Evolutionary conservation across 176 grass and related monocot genomes (phyloP).

Genomic region (Raddia distichophylla): DNA sequence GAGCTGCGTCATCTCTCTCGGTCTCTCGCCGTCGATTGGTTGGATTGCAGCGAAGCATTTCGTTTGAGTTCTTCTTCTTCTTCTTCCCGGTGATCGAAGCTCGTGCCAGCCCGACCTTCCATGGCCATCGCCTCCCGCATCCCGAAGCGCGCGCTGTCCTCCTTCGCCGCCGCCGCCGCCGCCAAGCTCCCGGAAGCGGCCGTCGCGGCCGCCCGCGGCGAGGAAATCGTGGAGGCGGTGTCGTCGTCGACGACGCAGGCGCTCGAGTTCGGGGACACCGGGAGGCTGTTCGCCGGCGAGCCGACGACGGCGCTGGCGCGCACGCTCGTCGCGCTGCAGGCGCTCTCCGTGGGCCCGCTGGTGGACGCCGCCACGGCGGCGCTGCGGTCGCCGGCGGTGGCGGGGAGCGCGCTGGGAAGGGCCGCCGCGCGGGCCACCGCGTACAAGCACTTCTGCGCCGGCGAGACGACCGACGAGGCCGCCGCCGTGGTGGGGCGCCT

Average conservation of each 20-base stretch:
- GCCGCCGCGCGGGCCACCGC: conserved; percentile 64
- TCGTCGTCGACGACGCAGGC: not conserved
- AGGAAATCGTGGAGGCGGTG: conserved; percentile 15
- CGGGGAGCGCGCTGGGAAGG: conserved; percentile 39
- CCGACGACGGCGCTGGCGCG: conserved; percentile 54
- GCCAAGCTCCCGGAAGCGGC: conserved; percentile 59
- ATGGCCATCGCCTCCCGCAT: conserved; percentile 64
- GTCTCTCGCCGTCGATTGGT: not conserved
- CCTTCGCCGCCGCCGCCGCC: conserved; percentile 49
- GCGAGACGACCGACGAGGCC: conserved; percentile 72
- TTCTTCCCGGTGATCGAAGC: too few relatives aligned
- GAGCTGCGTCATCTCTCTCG: not conserved
- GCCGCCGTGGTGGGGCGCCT: conserved; percentile 51
- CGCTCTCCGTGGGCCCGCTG: conserved; percentile 63
- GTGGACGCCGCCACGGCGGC: conserved; percentile 57
- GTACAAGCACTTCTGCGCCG: conserved; percentile 74
- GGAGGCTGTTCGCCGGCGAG: conserved; percentile 64
- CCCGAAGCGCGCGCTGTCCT: conserved; percentile 49
- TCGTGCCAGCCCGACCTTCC: conserved; percentile 6
- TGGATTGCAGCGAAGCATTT: not conserved
- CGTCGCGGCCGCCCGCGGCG: conserved; percentile 35
- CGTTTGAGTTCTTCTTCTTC: not conserved
- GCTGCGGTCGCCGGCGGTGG: conserved; percentile 52
- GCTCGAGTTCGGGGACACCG: conserved; percentile 63
- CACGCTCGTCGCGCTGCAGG: conserved; percentile 64